phyloP scores from a whole-genome alignment of 1,284 basidiomycete species.

The Pseudozyma sp. region DNA sequence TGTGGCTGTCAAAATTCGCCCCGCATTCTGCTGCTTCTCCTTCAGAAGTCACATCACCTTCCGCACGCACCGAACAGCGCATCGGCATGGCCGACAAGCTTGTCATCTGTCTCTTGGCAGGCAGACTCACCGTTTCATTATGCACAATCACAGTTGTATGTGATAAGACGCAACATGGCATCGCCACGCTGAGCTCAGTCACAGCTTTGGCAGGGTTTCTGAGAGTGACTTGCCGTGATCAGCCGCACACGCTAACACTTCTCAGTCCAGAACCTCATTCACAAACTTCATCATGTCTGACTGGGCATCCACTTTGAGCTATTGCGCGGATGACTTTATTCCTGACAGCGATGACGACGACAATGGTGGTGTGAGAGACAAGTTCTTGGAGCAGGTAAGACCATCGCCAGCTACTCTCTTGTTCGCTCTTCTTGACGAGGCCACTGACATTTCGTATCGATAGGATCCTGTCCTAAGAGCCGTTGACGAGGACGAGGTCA shows the following conservation, averaged over 20 bases:
- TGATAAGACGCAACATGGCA: too few species aligned
- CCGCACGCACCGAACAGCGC: too few species aligned
- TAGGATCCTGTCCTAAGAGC: conserved; percentile 1
- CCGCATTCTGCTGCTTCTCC: too few species aligned
- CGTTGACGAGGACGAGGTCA: conserved; percentile 26
- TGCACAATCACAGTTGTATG: too few species aligned
- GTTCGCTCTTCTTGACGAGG: neutral
- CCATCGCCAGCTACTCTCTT: too few species aligned
- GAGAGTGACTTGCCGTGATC: neutral
- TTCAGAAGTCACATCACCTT: too few species aligned
- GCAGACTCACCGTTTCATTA: too few species aligned
- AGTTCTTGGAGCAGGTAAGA: conserved; percentile 18
- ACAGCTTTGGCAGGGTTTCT: too few species aligned
- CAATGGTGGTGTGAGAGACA: neutral
- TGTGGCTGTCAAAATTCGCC: too few species aligned
- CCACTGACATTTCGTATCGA: neutral
- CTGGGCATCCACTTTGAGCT: conserved; percentile 32
- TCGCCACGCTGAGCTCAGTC: neutral
- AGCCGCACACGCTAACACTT: conserved; percentile 5
- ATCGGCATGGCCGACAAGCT: too few species aligned
- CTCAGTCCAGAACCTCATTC: neutral
- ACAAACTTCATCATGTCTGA: conserved; percentile 26
- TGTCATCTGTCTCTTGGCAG: too few species aligned
- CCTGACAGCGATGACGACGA: conserved; percentile 21
- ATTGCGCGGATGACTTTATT: conserved; percentile 18